A percentile compares a stretch with the other conserved stretches of the same genome.
Conservation (phyloP, 2,329 filamentous ascomycete genomes). For the Westerdykella ornata region DNA sequence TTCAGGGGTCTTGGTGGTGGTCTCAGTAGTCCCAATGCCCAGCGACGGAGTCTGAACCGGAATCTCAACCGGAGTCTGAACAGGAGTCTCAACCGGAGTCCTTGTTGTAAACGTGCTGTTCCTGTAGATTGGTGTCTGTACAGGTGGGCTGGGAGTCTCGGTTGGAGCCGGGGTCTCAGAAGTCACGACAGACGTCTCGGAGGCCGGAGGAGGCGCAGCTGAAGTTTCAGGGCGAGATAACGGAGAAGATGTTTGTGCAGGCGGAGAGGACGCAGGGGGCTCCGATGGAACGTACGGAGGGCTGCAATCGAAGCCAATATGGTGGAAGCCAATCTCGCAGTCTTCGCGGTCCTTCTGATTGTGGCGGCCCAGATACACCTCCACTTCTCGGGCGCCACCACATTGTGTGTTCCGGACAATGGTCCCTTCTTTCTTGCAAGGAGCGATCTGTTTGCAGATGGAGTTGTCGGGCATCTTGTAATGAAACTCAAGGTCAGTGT, state of each 20-base stretch:
- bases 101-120: too few relatives aligned
- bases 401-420: constrained; percentile 79
- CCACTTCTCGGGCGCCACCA: constrained; percentile 79
- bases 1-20: constrained; percentile 3
- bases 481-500: constrained; percentile 75
- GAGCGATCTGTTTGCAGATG: constrained; percentile 68
- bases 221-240: too few relatives aligned
- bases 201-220: too few relatives aligned
- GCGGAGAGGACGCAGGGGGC: not conserved
- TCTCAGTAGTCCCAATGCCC: not conserved
- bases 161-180: constrained; percentile 9
- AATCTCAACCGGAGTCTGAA: constrained; percentile 1
- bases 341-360: constrained; percentile 46
- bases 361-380: constrained; percentile 53
- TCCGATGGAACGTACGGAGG: constrained; percentile 12
- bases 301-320: constrained; percentile 68
- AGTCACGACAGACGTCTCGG: constrained; percentile 11
- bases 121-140: not conserved
- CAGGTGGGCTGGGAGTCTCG: not conserved
- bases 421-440: constrained; percentile 62
- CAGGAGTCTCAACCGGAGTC: not conserved
- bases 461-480: constrained; percentile 80
- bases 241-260: not conserved
- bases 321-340: constrained; percentile 68
- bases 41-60: constrained; percentile 2